These are phyloP conservation scores for Dovyalis caffra DNA, from an alignment of 345 rosid genomes.

Conservation along the genomic window DNA sequence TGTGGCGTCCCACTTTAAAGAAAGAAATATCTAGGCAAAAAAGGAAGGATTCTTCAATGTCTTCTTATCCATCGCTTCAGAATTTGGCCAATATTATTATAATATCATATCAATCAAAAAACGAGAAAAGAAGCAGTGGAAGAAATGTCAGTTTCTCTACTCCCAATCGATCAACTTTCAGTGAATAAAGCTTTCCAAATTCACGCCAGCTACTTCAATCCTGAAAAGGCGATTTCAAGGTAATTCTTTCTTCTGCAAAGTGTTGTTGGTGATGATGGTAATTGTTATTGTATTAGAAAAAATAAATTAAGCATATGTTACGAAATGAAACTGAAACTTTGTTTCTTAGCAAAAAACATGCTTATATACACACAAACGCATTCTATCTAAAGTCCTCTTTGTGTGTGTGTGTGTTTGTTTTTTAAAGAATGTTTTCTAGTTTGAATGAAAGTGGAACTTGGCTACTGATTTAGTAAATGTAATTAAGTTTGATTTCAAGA, in stretches of 20 bases:
- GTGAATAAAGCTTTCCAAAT: conserved; percentile 1
- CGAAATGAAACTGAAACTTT: too few relatives aligned
- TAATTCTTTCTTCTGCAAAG: conserved; percentile 2
- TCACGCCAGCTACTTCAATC: conserved; percentile 12
- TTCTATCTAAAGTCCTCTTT: too few relatives aligned
- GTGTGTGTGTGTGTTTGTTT: too few relatives aligned
- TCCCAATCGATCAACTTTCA: conserved; percentile 20
- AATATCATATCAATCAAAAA: not conserved
- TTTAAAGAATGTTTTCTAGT: too few relatives aligned
- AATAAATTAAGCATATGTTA: too few relatives aligned
- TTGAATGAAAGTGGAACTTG: too few relatives aligned
- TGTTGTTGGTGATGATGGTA: too few relatives aligned
- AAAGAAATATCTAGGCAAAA: not conserved
- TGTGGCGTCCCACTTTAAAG: not conserved
- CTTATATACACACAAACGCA: too few relatives aligned
- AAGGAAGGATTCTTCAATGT: too few relatives aligned
- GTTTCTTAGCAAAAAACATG: too few relatives aligned
- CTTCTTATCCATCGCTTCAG: not conserved
- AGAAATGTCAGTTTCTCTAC: conserved; percentile 12
- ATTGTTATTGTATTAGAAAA: too few relatives aligned
- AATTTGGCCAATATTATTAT: not conserved
- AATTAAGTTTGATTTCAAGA: conserved; percentile 7
- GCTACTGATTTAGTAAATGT: too few relatives aligned
- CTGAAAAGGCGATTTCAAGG: conserved; percentile 24
- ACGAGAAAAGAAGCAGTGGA: conserved; percentile 11